Base-by-base conservation (phyloP, 345 rosid species). In the Ceriops zippeliana region DNA sequence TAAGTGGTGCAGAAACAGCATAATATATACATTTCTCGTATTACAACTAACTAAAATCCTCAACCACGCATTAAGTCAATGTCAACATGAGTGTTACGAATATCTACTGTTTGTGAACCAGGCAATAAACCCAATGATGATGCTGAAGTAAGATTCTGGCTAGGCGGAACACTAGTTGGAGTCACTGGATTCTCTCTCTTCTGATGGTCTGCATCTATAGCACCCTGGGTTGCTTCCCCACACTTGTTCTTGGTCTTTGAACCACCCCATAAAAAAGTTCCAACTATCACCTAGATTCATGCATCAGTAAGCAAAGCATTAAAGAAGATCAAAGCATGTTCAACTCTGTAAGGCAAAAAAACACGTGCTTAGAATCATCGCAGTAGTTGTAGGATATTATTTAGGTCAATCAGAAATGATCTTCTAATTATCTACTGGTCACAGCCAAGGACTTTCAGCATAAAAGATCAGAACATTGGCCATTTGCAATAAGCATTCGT, bases 51-150 rank as follows among this genome's bases (percentile, higher is more conserved):
- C 63, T 47, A 63, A 67, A 65, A 59, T 51, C 62, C 68, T 89
- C 86, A 88, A 13, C 96, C 92, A 3, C 96, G 90, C 97, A 87
- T 90, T 70, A 95, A 86, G 83, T 95, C 99, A 62, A 95, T 89
- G 89, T 86, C 96, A 7, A 81, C 67, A 69, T 88, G 96, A 9
- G 82, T 71, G 54, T 85, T 84, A 58, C 79, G 90, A 83, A 91
- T 83, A 62, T 91, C 96, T 75, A 87, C 61, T 6, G 91, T 64
- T 71, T 84, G 87, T 26, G 96, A 79, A 66, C 88, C 89, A 7
- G 86, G 86, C 98, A 97, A 93, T 31, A 89, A 32, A 37, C 91
- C 90, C 13, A 84, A 75, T 0, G 86, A 76, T 5, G 90, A 78
- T 31, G 79, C 46, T 34, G 86, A 80, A 75, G 83, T 82, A 66